Evolutionary conservation across 441 rosid species (phyloP), one percentile per base, ranked within the genome.

Genomic region (Populus hybrid): DNA sequence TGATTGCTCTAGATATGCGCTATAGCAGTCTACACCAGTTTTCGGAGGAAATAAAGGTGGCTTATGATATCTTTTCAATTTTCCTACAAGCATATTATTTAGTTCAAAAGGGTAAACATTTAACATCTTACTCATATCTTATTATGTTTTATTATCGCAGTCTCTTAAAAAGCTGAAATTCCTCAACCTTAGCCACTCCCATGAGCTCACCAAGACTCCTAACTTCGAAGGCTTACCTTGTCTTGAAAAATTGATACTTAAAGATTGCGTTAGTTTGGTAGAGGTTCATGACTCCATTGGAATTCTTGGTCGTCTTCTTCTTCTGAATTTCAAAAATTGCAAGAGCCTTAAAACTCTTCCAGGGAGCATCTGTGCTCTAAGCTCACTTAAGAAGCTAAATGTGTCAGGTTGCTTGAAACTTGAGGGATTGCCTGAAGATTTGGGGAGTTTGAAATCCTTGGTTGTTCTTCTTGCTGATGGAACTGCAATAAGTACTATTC

Each of bases 151-250:
- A 4, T 88, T 88, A 36, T 74, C 24, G 31, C 85, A 68, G 77
- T 64, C 28, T 6, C 10, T 74, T 3, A 1, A 33, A 40, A 65
- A 74, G 56, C 72, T 83, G 20, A 83, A 83, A 68, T 65, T 76
- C 67, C 75, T 83, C 12, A 38, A 83, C 3, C 81, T 83, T 24
- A 77, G 63, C 40, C 67, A 79, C 35, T 84, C 81, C 2, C 26
- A 16, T 26, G 69, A 24, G n/a, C 80, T 84, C 0, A 3, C 68
- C 12, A 61, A 45, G 64, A 74, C 79, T 2, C 83, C 84, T 18
- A 64, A 81, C 64, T 76, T 81, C 75, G 21, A 21, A 12, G 14
- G 26, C 2, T n/a, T 66, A 26, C 72, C 74, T 9, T 76, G 63
- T 29, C 74, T 84, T 5, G 82, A 76, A 64, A 74, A 71, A 66